phyloP scores from a whole-genome alignment of 2,329 filamentous ascomycete species.

The Diplodia corticola region DNA sequence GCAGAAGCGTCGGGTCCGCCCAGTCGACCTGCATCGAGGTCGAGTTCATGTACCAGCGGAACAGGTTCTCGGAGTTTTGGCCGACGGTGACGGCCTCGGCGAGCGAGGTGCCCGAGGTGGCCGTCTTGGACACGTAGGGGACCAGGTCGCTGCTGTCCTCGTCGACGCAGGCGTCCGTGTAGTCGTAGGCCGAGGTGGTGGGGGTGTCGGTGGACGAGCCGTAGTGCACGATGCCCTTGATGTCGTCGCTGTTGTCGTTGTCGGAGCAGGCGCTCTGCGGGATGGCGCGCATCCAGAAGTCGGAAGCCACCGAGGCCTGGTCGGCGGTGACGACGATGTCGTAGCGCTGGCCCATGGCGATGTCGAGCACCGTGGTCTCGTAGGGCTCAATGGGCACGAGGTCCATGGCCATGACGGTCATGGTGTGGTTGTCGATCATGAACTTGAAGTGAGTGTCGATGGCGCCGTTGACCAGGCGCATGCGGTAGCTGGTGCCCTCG shows the following conservation, averaged over 20 bases:
- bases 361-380: conserved; percentile 35
- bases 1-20: conserved; percentile 39
- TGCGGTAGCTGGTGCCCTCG: conserved; percentile 56
- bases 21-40: conserved; percentile 39
- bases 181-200: conserved; percentile 2
- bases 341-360: conserved; percentile 42
- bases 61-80: conserved; percentile 28
- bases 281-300: conserved; percentile 24
- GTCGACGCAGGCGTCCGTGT: conserved; percentile 21
- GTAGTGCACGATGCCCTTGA: conserved; percentile 22
- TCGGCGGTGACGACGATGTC: conserved; percentile 43
- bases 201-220: conserved; percentile 7
- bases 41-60: conserved; percentile 45
- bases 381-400: conserved; percentile 44
- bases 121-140: conserved; percentile 38
- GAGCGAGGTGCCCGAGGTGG: conserved; percentile 6
- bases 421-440: conserved; percentile 42
- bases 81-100: conserved; percentile 18
- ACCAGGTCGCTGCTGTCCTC: conserved; percentile 32
- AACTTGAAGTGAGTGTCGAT: conserved; percentile 37
- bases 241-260: conserved; percentile 21
- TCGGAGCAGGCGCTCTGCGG: conserved; percentile 20
- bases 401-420: conserved; percentile 48
- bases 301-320: conserved; percentile 27
- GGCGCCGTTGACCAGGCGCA: conserved; percentile 59